phyloP scores from a whole-genome alignment of 768 basidiomycete genomes.

The Kwoniella sp. region DNA sequence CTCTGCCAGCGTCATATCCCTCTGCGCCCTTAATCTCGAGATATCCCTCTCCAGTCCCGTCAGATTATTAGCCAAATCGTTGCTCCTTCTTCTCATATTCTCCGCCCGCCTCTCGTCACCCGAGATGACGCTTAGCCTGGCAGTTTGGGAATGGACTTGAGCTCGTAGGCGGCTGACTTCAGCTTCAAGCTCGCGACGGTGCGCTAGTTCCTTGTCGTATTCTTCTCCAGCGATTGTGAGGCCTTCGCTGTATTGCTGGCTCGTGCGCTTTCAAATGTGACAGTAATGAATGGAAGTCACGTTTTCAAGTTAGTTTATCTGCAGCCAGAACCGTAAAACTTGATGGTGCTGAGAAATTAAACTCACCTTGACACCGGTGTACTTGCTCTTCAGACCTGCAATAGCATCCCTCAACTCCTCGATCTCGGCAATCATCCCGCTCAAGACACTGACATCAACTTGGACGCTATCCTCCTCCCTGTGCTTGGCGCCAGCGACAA shows the following conservation, averaged over 20 bases:
- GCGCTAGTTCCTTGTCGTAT: slow-evolving; percentile 86
- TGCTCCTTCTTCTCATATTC: slow-evolving; percentile 73
- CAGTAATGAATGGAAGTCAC: background rate
- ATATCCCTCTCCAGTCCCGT: slow-evolving; percentile 80
- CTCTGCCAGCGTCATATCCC: slow-evolving; percentile 89
- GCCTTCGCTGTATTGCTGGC: slow-evolving; percentile 88
- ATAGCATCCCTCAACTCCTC: slow-evolving; percentile 68
- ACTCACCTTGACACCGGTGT: slow-evolving; percentile 84
- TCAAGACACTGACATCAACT: slow-evolving; percentile 74
- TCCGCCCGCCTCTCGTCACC: slow-evolving; percentile 76
- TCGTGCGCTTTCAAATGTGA: slow-evolving; percentile 68
- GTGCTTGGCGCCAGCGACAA: slow-evolving; percentile 43
- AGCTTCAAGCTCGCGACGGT: slow-evolving; percentile 85
- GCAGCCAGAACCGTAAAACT: too few relatives aligned
- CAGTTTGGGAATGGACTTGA: slow-evolving; percentile 85
- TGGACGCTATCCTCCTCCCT: slow-evolving; percentile 57
- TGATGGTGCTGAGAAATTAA: background rate
- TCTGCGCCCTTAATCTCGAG: slow-evolving; percentile 81
- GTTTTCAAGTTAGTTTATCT: background rate
- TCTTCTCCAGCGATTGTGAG: slow-evolving; percentile 89
- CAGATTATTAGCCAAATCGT: slow-evolving; percentile 75
- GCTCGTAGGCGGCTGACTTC: slow-evolving; percentile 84
- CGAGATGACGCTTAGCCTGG: slow-evolving; percentile 78
- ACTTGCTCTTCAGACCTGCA: slow-evolving; percentile 68
- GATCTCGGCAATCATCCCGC: slow-evolving; percentile 68